phyloP scores from a whole-genome alignment of 1,284 basidiomycete species.

The Entoloma clypeatum region DNA sequence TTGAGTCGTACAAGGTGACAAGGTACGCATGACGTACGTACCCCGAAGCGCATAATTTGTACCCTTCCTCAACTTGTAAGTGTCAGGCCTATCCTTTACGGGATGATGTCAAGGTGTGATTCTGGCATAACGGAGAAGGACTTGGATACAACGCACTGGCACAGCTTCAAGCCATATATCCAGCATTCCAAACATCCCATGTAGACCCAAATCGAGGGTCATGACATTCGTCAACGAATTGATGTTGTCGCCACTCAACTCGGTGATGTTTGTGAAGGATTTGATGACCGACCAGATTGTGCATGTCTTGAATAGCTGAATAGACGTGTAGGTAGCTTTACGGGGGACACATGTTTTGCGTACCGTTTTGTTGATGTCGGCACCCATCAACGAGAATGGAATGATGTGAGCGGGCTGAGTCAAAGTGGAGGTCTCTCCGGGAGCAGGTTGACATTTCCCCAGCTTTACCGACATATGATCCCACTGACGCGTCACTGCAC shows the following conservation, averaged over 20 bases:
- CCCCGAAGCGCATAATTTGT: no score
- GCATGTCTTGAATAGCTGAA: constrained; percentile 7
- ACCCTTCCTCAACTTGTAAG: no score
- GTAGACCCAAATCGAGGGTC: constrained; percentile 2
- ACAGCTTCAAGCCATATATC: constrained; percentile 6
- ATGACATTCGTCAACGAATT: constrained; percentile 9
- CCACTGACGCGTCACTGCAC: constrained; percentile 4
- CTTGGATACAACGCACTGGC: neutral
- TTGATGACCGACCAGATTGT: constrained; percentile 10
- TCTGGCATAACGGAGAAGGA: neutral
- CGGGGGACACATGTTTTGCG: constrained; percentile 1
- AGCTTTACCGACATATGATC: constrained; percentile 1
- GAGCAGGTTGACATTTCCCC: constrained; percentile 1
- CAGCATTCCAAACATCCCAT: constrained; percentile 3
- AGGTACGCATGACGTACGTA: no score
- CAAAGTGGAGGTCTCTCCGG: neutral
- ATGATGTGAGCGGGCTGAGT: constrained; percentile 9
- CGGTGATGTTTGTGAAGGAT: constrained; percentile 10
- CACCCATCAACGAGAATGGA: constrained; percentile 11
- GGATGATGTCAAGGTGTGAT: neutral
- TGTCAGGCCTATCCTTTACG: no score
- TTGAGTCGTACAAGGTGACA: no score
- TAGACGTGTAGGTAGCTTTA: neutral
- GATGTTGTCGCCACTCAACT: constrained; percentile 9
- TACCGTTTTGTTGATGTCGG: constrained; percentile 10